Evolutionary conservation across 2,329 filamentous ascomycete species (phyloP), one percentile per base, ranked within the genome.

Genomic region (Fusarium drepaniforme): DNA sequence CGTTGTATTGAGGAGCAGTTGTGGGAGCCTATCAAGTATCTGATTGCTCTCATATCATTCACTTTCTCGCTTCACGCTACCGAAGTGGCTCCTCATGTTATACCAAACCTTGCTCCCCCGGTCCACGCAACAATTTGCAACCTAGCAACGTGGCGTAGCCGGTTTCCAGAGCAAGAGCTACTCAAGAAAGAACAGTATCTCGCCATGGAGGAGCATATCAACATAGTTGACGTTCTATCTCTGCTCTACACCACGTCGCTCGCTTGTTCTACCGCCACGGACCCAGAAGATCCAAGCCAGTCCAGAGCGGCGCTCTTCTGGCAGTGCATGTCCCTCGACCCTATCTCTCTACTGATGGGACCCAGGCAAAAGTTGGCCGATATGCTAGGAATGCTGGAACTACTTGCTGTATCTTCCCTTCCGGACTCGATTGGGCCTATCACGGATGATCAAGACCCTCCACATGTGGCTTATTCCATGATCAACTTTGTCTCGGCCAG

Each of bases 381-480:
- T 60, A 92, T 94, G 64, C 83, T 90, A 2, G 85, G 88, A 33
- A 92, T 92, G 85, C 84, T 96, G 11, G 86, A 88, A 30, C 86
- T 96, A 58, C 84, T 97, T 3, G 87, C 88, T 40, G 93, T 92
- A 0, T 94, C 93, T 7, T 88, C 90, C 0, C 86, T 93, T 1
- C 83, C 88, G 0, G 84, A 86, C 2, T 92, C 90, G 1, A 90
- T 96, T 60, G 94, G 94, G 0, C 90, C 93, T 18, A 90, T 94
- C 64, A 82, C 83, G 3, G 81, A 85, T 0, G 83, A 85, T 25
- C 82, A 84, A 37, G 84, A 86, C 15, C 80, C 85, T 18, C 79
- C 83, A n/a, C 79, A 85, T 46, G 82, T 84, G 70, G 90, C 85
- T 40, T 83, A 74, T 30, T 80, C 82, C 38, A 83, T 93, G 13